These are phyloP conservation scores for Tetracladium marchalianum DNA, from an alignment of 495 filamentous ascomycete species.

Conservation along the genomic window DNA sequence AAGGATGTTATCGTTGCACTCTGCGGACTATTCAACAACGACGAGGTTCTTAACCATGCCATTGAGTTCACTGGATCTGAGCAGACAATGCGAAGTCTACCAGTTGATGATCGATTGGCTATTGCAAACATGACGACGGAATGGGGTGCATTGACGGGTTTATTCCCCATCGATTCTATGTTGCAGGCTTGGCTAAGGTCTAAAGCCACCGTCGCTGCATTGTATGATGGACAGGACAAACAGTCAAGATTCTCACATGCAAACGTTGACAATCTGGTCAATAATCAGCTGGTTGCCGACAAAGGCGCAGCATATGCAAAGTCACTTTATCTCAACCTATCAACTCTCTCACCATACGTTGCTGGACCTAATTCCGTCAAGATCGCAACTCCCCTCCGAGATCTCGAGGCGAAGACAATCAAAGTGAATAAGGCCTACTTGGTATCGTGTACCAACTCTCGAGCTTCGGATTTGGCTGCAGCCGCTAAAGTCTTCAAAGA, in stretches of 20 bases:
- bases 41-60: constrained; percentile 87
- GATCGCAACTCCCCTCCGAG: constrained; percentile 62
- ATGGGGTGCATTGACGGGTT: constrained; percentile 75
- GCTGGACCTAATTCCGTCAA: constrained; percentile 92
- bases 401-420: constrained; percentile 66
- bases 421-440: constrained; percentile 80
- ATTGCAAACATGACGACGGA: constrained; percentile 96
- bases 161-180: constrained; percentile 75
- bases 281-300: constrained; percentile 59
- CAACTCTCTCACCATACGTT: constrained; percentile 76
- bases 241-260: constrained; percentile 52
- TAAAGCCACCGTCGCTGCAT: constrained; percentile 62
- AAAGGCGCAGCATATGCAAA: constrained; percentile 77
- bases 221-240: constrained; percentile 32
- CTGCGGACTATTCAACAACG: constrained; percentile 77
- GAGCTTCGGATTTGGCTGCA: constrained; percentile 71
- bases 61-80: constrained; percentile 82
- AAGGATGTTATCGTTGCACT: constrained; percentile 94
- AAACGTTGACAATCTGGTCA: constrained; percentile 61
- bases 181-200: constrained; percentile 66
- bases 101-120: constrained; percentile 68
- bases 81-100: constrained; percentile 64
- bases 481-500: constrained; percentile 85
- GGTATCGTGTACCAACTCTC: constrained; percentile 83
- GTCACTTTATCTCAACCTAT: constrained; percentile 63